Percentiles rank a stretch among this genome's conserved stretches.
Conservation (phyloP, 2,329 filamentous ascomycete species). For the Alternaria panax region DNA sequence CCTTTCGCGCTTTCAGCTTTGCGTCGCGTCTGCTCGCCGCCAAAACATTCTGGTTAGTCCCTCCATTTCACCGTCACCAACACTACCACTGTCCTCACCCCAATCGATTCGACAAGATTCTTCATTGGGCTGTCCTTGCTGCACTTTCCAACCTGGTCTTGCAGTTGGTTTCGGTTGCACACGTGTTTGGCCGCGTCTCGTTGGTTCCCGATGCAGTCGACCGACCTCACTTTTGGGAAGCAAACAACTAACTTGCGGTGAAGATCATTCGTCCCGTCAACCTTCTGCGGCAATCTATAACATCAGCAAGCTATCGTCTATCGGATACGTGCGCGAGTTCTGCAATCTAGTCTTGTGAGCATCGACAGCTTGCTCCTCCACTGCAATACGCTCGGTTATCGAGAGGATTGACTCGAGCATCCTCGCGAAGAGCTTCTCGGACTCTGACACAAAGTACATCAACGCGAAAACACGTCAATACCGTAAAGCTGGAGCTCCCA, state of each 20-base stretch:
- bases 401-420: slow-evolving; percentile 29
- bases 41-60: slow-evolving; percentile 30
- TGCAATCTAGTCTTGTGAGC: slow-evolving; percentile 41
- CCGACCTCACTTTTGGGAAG: slow-evolving; percentile 29
- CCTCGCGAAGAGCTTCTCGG: slow-evolving; percentile 22
- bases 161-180: slow-evolving; percentile 39
- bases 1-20: slow-evolving; percentile 16
- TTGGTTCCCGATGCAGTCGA: slow-evolving; percentile 33
- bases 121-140: slow-evolving; percentile 3
- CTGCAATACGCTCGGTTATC: slow-evolving; percentile 35
- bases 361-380: slow-evolving; percentile 22
- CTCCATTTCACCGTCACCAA: background rate
- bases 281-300: slow-evolving; percentile 35
- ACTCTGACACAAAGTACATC: slow-evolving; percentile 4
- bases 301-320: slow-evolving; percentile 32
- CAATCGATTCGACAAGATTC: background rate
- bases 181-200: slow-evolving; percentile 37
- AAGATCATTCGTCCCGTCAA: slow-evolving; percentile 31
- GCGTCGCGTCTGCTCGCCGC: slow-evolving; percentile 19
- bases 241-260: slow-evolving; percentile 50
- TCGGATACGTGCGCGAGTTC: slow-evolving; percentile 41
- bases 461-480: slow-evolving; percentile 54
- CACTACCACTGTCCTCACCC: slow-evolving; percentile 4
- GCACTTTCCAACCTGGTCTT: slow-evolving; percentile 16
- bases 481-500: slow-evolving; percentile 94